Evolutionary conservation across 1,139 yeast genomes (phyloP).

Genomic region (Dujonia santamariae): DNA sequence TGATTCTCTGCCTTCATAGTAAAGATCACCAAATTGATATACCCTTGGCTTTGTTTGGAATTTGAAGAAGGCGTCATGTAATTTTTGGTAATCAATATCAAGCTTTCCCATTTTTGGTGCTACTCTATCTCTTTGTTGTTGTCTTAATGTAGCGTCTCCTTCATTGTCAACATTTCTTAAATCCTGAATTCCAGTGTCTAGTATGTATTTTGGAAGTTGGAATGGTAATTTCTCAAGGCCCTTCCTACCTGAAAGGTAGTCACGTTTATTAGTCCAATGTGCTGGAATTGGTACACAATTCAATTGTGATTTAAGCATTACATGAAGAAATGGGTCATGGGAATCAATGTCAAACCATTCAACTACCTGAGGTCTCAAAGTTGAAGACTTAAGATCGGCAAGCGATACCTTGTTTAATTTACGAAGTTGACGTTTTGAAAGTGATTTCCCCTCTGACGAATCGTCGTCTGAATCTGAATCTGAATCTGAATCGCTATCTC

Average conservation of each 20-base stretch:
- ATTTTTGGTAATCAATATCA: constrained; percentile 80
- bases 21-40: constrained; percentile 70
- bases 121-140: constrained; percentile 76
- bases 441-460: constrained; percentile 8
- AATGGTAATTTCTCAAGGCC: constrained; percentile 75
- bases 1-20: constrained; percentile 72
- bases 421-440: constrained; percentile 44
- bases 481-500: constrained; percentile 2
- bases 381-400: constrained; percentile 61
- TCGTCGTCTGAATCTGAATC: constrained; percentile 8
- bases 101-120: constrained; percentile 87
- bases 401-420: constrained; percentile 59
- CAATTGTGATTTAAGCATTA: constrained; percentile 61
- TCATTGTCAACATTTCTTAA: constrained; percentile 66
- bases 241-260: constrained; percentile 68
- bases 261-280: constrained; percentile 83
- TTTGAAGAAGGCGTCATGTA: constrained; percentile 86
- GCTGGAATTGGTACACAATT: constrained; percentile 76
- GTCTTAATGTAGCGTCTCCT: constrained; percentile 57
- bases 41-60: constrained; percentile 72
- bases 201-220: constrained; percentile 73
- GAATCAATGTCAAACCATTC: constrained; percentile 92
- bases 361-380: constrained; percentile 65
- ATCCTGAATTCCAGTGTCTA: constrained; percentile 82
- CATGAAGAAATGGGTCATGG: constrained; percentile 65